Evolutionary conservation across 2,329 filamentous ascomycete species (phyloP).

Genomic region (Pestalotiopsis sp.): DNA sequence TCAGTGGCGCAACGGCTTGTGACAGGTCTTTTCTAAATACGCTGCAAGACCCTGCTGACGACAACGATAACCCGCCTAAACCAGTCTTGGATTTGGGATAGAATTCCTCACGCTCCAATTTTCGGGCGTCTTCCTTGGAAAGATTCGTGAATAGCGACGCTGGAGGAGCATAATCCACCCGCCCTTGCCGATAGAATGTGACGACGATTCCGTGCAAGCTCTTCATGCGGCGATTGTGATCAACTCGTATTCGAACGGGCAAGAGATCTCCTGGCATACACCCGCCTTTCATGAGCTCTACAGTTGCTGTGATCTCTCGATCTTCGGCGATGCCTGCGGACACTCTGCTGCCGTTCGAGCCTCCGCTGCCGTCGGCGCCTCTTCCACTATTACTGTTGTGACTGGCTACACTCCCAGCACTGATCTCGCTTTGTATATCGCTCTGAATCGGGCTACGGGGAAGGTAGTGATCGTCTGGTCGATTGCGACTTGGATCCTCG

Average conservation of each 20-base stretch:
- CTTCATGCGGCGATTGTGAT: conserved; percentile 86
- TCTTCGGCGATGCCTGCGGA: conserved; percentile 57
- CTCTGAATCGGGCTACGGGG: conserved; percentile 46
- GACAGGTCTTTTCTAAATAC: conserved; percentile 95
- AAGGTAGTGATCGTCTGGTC: conserved; percentile 35
- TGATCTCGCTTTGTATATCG: conserved; percentile 68
- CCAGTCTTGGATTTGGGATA: conserved; percentile 88
- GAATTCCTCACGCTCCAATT: conserved; percentile 76
- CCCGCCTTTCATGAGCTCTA: conserved; percentile 80
- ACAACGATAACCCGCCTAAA: conserved; percentile 81
- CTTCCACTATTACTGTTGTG: conserved; percentile 62
- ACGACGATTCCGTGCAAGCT: conserved; percentile 92
- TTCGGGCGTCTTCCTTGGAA: conserved; percentile 66
- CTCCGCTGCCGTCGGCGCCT: conserved; percentile 45
- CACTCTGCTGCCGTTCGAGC: conserved; percentile 51
- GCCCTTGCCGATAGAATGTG: conserved; percentile 86
- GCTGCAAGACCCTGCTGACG: conserved; percentile 83
- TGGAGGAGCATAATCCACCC: conserved; percentile 76
- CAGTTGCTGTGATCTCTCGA: conserved; percentile 82
- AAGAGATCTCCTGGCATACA: conserved; percentile 84
- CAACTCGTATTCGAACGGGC: conserved; percentile 77
- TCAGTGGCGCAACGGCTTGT: conserved; percentile 84
- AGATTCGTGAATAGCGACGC: conserved; percentile 51
- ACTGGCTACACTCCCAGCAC: conserved; percentile 70
- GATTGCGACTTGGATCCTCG: conserved; percentile 35